Conservation (phyloP, 371 early-diverging fungal species). For the Mortierella sp. region DNA sequence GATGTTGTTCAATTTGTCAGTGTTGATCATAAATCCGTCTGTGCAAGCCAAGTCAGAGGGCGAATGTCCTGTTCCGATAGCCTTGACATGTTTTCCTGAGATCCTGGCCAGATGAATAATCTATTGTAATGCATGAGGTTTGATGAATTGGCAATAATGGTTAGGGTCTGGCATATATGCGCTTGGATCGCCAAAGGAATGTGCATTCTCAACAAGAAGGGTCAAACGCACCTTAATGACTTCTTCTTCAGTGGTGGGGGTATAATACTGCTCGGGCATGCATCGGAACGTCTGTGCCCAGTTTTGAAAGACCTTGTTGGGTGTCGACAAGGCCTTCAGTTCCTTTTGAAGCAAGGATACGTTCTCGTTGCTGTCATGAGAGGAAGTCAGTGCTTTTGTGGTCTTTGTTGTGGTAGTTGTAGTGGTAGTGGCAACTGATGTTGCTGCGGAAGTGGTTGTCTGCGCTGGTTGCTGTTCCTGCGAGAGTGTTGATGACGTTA, state of each 20-base stretch:
- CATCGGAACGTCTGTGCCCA: conserved; percentile 85
- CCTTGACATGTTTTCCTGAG: conserved; percentile 69
- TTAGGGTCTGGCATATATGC: neutral
- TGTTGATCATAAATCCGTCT: conserved; percentile 76
- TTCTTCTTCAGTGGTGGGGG: conserved; percentile 75
- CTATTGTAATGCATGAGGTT: conserved; percentile 34
- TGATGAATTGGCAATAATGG: neutral
- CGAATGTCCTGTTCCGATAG: conserved; percentile 86
- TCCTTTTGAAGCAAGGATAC: conserved; percentile 17
- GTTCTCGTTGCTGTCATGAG: neutral
- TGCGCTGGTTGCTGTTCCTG: neutral
- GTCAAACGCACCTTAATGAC: conserved; percentile 65
- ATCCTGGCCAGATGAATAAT: conserved; percentile 66
- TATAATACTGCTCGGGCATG: conserved; percentile 71
- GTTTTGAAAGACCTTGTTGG: conserved; percentile 68
- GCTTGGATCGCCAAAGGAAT: neutral
- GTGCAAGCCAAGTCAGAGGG: conserved; percentile 88
- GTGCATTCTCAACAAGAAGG: neutral
- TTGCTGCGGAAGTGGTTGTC: neutral
- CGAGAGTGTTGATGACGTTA: neutral
- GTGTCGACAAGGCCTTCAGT: conserved; percentile 20
- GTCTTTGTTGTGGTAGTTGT: neutral
- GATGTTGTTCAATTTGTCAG: conserved; percentile 75
- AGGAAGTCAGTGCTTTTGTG: no score
- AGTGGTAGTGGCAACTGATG: neutral